Evolutionary conservation across 495 filamentous ascomycete genomes (phyloP), one percentile per base, ranked within the genome.

Genomic region (Clohesyomyces aquaticus): DNA sequence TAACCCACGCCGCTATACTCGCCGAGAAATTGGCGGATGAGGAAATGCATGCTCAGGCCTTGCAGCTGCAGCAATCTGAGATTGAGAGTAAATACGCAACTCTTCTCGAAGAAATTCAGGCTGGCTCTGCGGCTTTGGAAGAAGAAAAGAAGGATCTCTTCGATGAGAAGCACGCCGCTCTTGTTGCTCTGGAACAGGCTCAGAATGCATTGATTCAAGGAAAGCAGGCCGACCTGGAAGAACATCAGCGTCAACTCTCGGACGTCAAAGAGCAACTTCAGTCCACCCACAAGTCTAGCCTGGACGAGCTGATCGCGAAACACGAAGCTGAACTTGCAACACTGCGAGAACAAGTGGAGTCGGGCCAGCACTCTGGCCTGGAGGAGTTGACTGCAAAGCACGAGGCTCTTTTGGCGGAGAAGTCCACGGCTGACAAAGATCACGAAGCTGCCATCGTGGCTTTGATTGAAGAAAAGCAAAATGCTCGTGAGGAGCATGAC

Each of bases 51-150:
- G 25, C 35, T 4, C 23, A 53, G 18, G 57, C 47, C 8, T 38
- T 66, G 16, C 32, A 59, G 19, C 27, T 29, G 16, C 56, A 62
- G n/a, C 48, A 43, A 28, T 56, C 38, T 0, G 67, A 70, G 29
- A 60, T 65, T 25, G 59, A 65, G 28, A 32, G 59, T 21, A 59
- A 64, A 19, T 63, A 53, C 22, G 55, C 32, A 19, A 51, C 14
- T 18, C 54, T 70, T 6, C 21, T 70, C 19, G 63, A 66, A 21
- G 63, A 56, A 12, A 29, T 70, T 2, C 67, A 70, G 42, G 41
- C 11, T 27, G 32, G 41, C 29, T 26, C 46, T 14, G 62, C 45
- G 14, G 26, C 58, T 11, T 32, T 66, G 27, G 59, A 53, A 19
- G 18, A 58, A 42, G 29, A 66, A 42, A 64, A 61, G 50, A 59